phyloP scores from a whole-genome alignment of 75 land plant genomes.

The Pinus tabuliformis region DNA sequence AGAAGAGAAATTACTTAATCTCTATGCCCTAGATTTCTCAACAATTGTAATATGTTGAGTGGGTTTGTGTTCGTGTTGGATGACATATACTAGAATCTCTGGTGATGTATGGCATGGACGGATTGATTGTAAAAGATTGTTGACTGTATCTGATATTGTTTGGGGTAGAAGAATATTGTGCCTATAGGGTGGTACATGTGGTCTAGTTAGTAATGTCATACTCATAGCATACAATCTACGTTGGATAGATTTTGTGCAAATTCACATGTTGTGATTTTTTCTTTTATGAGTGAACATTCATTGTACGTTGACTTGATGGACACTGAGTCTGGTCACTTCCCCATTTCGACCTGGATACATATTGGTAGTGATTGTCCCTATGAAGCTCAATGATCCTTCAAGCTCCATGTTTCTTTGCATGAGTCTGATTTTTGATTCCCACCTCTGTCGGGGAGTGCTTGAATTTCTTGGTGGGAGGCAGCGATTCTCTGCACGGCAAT shows the following conservation, averaged over 20 bases:
- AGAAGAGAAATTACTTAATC: no score
- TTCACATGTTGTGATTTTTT: neutral
- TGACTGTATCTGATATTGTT: neutral
- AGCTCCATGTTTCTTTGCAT: no score
- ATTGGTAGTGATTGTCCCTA: neutral
- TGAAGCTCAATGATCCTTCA: no score
- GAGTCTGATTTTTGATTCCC: no score
- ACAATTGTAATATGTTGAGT: neutral
- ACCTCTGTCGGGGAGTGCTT: no score
- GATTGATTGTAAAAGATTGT: neutral
- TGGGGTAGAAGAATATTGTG: neutral
- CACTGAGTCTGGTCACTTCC: neutral
- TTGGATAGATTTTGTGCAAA: neutral
- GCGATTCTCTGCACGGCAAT: no score
- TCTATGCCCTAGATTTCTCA: no score
- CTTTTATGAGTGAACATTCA: neutral
- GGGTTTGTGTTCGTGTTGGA: neutral
- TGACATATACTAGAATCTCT: neutral
- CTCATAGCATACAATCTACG: neutral
- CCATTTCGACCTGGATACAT: neutral
- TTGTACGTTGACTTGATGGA: neutral
- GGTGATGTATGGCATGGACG: neutral
- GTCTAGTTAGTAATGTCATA: neutral
- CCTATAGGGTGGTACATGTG: neutral
- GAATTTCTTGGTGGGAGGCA: no score